Evolutionary conservation across 805 yeast species (phyloP), one percentile per base, ranked within the genome.

Genomic region (Ogataea nonfermentans): DNA sequence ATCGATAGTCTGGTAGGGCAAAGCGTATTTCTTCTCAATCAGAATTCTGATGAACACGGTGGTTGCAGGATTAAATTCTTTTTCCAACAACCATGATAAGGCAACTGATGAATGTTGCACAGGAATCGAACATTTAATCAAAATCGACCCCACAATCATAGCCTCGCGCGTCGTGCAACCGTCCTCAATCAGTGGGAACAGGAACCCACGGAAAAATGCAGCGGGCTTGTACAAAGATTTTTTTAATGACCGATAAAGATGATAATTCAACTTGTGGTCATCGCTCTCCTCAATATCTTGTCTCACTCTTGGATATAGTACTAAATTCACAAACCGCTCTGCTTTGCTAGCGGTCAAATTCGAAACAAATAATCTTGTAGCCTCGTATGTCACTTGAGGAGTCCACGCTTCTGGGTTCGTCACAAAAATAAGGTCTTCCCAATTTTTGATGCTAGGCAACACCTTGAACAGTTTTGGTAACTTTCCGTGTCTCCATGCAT

Each of bases 71-170:
- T 80, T 73, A 63, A 86, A 91, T 16, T 89, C 95, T 63, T 80
- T 67, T 51, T 89, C 84, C 43, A 89, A 69, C 35, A 93, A 71
- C 63, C 90, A 85, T 48, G 93, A 76, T 49, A 93, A 73, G 9
- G 98, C 99, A 35, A 95, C 98, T 2, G 98, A 84, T 1, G 99
- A 91, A 69, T 93, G 99, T 55, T 89, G 75, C 4, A 85, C 95
- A 9, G 99, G 99, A 22, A 93, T 81, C 4, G 97, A 90, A 12
- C 90, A 83, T 62, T 89, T 90, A 14, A 87, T 71, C 45, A 93
- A 71, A 8, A 93, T 88, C 20, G 97, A 89, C 15, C 95, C 95
- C 12, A 91, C 95, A 61, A 93, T 89, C 46, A 93, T 79, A 4
- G 99, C 98, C 63, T 93, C 99, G 57, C 95, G 78, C 7, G 87